Evolutionary conservation across 352 stramenopile species (phyloP).

Genomic region (Phytophthora sp.): DNA sequence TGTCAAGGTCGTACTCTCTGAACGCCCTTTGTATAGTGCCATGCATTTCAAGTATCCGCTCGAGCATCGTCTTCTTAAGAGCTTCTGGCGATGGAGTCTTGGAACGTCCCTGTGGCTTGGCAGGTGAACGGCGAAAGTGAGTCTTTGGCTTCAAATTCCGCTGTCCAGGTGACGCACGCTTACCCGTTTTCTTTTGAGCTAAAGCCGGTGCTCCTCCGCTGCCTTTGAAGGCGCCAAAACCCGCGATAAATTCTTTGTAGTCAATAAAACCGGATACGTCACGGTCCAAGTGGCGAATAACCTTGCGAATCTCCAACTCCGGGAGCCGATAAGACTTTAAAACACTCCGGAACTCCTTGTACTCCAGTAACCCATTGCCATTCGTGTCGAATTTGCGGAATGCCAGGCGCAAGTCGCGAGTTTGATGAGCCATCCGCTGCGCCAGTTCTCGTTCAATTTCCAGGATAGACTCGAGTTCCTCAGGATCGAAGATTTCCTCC

Average conservation of each 20-base stretch:
- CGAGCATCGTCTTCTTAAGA: constrained; percentile 55
- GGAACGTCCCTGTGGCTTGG: constrained; percentile 17
- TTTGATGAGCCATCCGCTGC: constrained; percentile 56
- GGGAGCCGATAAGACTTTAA: constrained; percentile 65
- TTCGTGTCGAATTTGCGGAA: constrained; percentile 78
- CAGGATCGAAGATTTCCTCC: constrained; percentile 45
- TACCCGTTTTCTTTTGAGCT: constrained; percentile 28
- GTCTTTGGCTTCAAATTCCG: constrained; percentile 12
- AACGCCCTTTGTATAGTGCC: constrained; percentile 62
- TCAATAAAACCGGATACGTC: constrained; percentile 77
- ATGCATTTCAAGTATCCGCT: constrained; percentile 46
- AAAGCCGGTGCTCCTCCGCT: constrained; percentile 16
- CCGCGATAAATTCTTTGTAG: constrained; percentile 72
- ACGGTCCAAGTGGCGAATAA: constrained; percentile 72
- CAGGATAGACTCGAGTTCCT: constrained; percentile 63
- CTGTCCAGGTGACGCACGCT: constrained; percentile 18
- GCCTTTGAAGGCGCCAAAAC: constrained; percentile 44
- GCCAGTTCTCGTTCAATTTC: constrained; percentile 74
- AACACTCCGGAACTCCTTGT: constrained; percentile 72
- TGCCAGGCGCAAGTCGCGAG: constrained; percentile 58
- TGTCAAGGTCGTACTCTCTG: constrained; percentile 53
- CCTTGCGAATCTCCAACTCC: constrained; percentile 71
- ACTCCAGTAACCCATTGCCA: constrained; percentile 68
- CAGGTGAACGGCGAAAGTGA: constrained; percentile 18
- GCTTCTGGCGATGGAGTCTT: constrained; percentile 39